Evolutionary conservation across 805 yeast species (phyloP).

Genomic region (Nakazawaea anatomiae): DNA sequence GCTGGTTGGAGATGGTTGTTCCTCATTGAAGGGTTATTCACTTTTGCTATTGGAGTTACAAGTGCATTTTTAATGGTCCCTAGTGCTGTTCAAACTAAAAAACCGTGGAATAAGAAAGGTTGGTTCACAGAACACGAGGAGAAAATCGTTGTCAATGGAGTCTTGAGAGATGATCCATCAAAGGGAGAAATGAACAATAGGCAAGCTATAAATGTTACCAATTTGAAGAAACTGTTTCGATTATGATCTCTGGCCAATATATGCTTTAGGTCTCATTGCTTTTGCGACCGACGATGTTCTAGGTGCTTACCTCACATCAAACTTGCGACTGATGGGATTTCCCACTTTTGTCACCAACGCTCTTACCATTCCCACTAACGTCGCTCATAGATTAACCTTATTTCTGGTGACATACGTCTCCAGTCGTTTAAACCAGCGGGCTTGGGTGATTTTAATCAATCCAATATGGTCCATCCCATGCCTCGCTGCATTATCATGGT

Average conservation of each 20-base stretch:
- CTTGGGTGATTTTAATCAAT: conserved; percentile 16
- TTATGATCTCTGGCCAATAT: conserved; percentile 52
- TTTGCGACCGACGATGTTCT: conserved; percentile 32
- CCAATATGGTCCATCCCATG: conserved; percentile 21
- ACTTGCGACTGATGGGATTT: conserved; percentile 45
- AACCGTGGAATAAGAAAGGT: conserved; percentile 45
- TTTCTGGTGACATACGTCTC: conserved; percentile 30
- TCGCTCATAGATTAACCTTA: conserved; percentile 30
- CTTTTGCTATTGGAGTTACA: conserved; percentile 34
- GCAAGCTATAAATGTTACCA: conserved; percentile 38
- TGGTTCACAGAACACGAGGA: conserved; percentile 32
- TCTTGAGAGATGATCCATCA: conserved; percentile 36
- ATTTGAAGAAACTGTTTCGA: conserved; percentile 36
- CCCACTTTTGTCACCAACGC: conserved; percentile 45
- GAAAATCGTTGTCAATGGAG: conserved; percentile 32
- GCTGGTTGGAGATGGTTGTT: conserved; percentile 34
- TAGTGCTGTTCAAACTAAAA: conserved; percentile 45
- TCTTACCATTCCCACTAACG: conserved; percentile 44
- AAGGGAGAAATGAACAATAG: conserved; percentile 61
- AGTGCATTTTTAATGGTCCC: conserved; percentile 50
- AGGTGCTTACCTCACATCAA: conserved; percentile 40
- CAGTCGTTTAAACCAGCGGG: conserved; percentile 26
- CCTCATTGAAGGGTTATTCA: conserved; percentile 24
- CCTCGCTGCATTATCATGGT: conserved; percentile 20
- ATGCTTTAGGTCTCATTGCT: conserved; percentile 37